A percentile compares a stretch with the other conserved stretches of the same genome.
phyloP scores from a whole-genome alignment of 2,329 filamentous ascomycete genomes.

The Fusarium metavorans region DNA sequence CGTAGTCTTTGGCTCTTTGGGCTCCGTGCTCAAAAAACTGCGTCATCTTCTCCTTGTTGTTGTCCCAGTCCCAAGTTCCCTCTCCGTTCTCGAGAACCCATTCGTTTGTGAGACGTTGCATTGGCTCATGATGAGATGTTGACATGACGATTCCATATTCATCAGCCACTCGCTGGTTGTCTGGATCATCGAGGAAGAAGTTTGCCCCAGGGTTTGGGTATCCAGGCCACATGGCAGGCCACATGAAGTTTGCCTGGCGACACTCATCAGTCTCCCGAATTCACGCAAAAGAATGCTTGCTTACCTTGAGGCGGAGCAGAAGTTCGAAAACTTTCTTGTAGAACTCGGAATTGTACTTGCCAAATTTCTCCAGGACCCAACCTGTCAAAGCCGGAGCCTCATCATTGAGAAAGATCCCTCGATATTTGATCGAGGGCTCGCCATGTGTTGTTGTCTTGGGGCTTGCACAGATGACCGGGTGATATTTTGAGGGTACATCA shows the following conservation, averaged over 20 bases:
- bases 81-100: conserved; percentile 23
- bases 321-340: conserved; percentile 74
- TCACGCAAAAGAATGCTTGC: background rate
- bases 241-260: conserved; percentile 70
- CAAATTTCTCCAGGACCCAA: conserved; percentile 65
- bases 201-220: conserved; percentile 62
- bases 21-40: conserved; percentile 29
- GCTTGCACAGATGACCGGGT: conserved; percentile 1
- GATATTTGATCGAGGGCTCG: conserved; percentile 68
- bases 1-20: background rate
- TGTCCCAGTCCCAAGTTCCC: conserved; percentile 32
- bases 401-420: conserved; percentile 73
- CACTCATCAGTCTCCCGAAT: fast-evolving
- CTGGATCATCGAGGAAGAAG: conserved; percentile 72
- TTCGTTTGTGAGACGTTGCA: conserved; percentile 34
- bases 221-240: conserved; percentile 74
- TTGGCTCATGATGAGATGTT: conserved; percentile 30
- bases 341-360: conserved; percentile 67
- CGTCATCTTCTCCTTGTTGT: conserved; percentile 24
- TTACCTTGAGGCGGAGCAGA: conserved; percentile 38
- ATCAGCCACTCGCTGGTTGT: conserved; percentile 70
- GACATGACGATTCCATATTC: conserved; percentile 34
- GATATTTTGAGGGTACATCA: conserved; percentile 22
- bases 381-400: conserved; percentile 59
- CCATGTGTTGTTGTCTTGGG: conserved; percentile 47